These are phyloP conservation scores for Diutina mesorugosa DNA, from an alignment of 1,139 yeast species.

Conservation along the genomic window DNA sequence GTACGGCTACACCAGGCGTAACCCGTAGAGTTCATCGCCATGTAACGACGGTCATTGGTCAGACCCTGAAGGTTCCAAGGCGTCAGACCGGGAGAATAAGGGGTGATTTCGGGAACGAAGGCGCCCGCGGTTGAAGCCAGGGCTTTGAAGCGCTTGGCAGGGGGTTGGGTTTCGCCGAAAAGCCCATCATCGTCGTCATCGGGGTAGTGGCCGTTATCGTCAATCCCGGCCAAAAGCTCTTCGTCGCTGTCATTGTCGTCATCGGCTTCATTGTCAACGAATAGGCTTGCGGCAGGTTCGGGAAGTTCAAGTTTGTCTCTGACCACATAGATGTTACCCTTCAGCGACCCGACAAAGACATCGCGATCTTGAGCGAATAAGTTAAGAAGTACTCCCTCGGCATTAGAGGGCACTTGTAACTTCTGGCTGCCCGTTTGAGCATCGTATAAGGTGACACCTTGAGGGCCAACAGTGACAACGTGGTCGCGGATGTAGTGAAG, in stretches of 20 bases:
- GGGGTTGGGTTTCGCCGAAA: background rate
- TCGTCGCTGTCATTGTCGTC: background rate
- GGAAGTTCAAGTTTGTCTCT: background rate
- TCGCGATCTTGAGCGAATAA: background rate
- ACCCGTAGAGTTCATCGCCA: slow-evolving; percentile 73
- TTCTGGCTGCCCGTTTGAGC: background rate
- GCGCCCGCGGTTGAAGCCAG: slow-evolving; percentile 1
- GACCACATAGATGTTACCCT: background rate
- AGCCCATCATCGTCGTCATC: background rate
- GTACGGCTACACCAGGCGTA: slow-evolving; percentile 64
- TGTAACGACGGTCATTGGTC: slow-evolving; percentile 44
- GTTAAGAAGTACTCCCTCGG: background rate
- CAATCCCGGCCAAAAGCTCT: background rate
- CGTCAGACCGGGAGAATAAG: slow-evolving; percentile 72
- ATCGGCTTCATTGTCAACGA: background rate
- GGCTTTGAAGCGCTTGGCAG: background rate
- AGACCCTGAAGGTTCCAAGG: slow-evolving; percentile 48
- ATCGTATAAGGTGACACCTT: background rate
- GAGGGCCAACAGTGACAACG: background rate
- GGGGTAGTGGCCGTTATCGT: too few species aligned
- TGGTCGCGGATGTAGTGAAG: background rate
- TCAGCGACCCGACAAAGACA: background rate
- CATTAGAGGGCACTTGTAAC: background rate
- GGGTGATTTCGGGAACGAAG: slow-evolving; percentile 9
- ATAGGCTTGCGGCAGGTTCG: background rate